Evolutionary conservation across 176 grass and related monocot genomes (phyloP).

Genomic region (Rhynchospora breviuscula): DNA sequence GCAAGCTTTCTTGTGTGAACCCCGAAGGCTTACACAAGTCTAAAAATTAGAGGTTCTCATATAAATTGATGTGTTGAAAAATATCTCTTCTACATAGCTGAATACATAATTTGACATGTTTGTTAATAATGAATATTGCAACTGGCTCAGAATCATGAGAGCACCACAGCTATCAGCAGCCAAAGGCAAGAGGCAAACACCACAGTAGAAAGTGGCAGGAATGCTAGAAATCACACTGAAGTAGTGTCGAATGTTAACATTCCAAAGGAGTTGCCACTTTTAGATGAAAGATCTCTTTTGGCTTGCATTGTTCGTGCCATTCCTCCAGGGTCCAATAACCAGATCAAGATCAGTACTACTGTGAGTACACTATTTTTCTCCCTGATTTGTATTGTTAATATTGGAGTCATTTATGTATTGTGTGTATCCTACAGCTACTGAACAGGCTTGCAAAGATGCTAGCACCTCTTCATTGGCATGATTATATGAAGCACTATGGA

Average conservation of each 20-base stretch:
- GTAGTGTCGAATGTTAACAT: constrained; percentile 29
- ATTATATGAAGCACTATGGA: constrained; percentile 92
- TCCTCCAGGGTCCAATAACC: constrained; percentile 60
- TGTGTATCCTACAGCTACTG: constrained; percentile 46
- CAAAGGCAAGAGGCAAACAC: constrained; percentile 7
- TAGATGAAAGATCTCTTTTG: constrained; percentile 84
- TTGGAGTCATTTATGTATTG: constrained; percentile 2
- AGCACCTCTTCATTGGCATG: constrained; percentile 96
- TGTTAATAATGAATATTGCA: neutral
- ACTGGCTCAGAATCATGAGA: constrained; percentile 4
- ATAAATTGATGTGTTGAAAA: too few species aligned
- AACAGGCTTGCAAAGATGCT: constrained; percentile 97
- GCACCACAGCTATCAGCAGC: neutral
- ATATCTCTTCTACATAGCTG: too few species aligned
- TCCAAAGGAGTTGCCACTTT: constrained; percentile 51
- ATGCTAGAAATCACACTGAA: constrained; percentile 23
- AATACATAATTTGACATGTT: neutral
- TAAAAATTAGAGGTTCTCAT: neutral
- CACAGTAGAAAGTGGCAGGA: constrained; percentile 8
- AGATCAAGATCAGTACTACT: constrained; percentile 85
- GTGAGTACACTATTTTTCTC: constrained; percentile 40
- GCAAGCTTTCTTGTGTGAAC: neutral
- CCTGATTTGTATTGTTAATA: neutral
- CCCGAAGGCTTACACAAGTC: neutral
- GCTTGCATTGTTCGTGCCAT: constrained; percentile 95